Evolutionary conservation across 2,329 filamentous ascomycete species (phyloP), one percentile per base, ranked within the genome.

Genomic region (Harringtonia aguacate): DNA sequence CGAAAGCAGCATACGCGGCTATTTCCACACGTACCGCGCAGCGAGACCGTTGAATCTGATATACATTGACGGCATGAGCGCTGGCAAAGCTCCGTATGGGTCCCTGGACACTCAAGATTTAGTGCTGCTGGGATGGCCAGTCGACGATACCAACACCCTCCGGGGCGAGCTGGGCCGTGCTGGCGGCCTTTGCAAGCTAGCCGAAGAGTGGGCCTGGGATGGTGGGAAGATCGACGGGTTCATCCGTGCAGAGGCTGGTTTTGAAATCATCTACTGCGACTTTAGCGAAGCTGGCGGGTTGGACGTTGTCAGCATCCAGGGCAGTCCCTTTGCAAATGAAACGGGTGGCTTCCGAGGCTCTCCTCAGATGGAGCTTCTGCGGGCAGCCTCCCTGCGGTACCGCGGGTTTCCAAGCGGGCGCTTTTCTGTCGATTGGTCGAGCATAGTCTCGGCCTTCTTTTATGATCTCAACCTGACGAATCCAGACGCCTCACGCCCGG

Each of bases 11-110:
- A 27, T 27, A 4, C 58, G 61, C 22, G 81, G 82, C 8, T 84
- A 79, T 52, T 63, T 86, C 2, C 82, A 86, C 53, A 79, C 73
- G 0, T 87, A 86, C 55, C 67, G 67, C 8, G 71, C 80, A 4
- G 70, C 62, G 2, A 68, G 73, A 14, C 63, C 72, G 5, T 62
- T 86, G 1, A 69, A 70, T 12, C 63, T 86, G 4, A 61, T 87
- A 4, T 84, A 86, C 53, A 57, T 86, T 15, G 84, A 87, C 54
- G 83, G 83, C 4, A 79, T 81, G 66, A 73, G 75, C 3, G 83
- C 79, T 0, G 82, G 69, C 2, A 86, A 86, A 52, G 75, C 74
- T 0, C 40, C 54, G 2, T 75, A 79, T 54, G 83, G 82, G 4
- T 84, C 81, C 0, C 65, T 86, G 3, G 82, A 86, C 54, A 69